A percentile compares a stretch with the other conserved stretches of the same genome.
Evolutionary conservation across 371 early-diverging fungal species (phyloP).

Genomic region (Apophysomyces elegans): DNA sequence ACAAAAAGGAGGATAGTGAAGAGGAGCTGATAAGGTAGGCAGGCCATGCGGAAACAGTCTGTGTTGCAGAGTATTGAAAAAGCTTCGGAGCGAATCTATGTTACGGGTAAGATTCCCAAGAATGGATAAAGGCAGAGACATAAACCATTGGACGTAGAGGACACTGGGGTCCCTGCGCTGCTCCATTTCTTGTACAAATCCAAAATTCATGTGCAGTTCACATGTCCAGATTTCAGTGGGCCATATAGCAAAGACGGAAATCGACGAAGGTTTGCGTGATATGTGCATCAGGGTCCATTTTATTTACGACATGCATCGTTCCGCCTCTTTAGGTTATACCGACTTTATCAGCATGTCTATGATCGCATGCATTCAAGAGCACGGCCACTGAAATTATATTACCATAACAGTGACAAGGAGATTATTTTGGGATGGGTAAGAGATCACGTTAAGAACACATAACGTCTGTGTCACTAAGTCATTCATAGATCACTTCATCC

Average conservation of each 20-base stretch:
- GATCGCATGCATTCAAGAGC: conserved; percentile 66
- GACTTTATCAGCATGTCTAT: conserved; percentile 69
- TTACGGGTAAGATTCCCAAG: conserved; percentile 25
- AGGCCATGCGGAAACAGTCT: conserved; percentile 34
- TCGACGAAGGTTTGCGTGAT: conserved; percentile 36
- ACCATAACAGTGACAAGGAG: conserved; percentile 62
- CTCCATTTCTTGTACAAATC: conserved; percentile 82
- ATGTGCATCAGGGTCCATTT: conserved; percentile 6
- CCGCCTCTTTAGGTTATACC: conserved; percentile 47
- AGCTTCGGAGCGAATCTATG: conserved; percentile 40
- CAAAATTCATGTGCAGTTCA: conserved; percentile 69
- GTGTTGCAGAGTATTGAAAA: conserved; percentile 32
- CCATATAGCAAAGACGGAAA: conserved; percentile 48
- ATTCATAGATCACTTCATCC: conserved; percentile 60
- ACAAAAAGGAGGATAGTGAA: not conserved
- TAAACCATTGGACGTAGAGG: conserved; percentile 40
- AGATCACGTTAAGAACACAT: not conserved
- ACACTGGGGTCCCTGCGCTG: conserved; percentile 68
- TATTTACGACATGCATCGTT: conserved; percentile 9
- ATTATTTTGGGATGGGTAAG: conserved; percentile 77
- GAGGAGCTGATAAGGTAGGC: not conserved
- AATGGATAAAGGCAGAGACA: not conserved
- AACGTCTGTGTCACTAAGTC: not conserved
- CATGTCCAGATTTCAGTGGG: conserved; percentile 61
- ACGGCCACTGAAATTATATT: conserved; percentile 65